Base-by-base conservation (phyloP, 2,329 filamentous ascomycete species). In the Monilinia fructicola region DNA sequence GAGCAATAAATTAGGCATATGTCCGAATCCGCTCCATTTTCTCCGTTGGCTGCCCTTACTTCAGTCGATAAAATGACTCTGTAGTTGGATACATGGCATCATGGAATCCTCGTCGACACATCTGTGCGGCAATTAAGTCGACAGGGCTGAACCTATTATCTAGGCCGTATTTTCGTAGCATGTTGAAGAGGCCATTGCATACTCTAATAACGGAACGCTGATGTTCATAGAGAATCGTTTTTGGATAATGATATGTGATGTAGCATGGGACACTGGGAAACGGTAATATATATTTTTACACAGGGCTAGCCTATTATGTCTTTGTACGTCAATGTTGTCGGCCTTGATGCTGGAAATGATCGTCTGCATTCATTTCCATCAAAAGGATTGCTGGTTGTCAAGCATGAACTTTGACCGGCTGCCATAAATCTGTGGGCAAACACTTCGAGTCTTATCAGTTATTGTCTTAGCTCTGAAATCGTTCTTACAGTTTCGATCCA, bases 91-190 rank as follows among this genome's bases (percentile, higher is more conserved):
- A 73, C 75, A 81, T 44, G 90, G 90, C 1, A 78, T 81, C 31
- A 93, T 0, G 90, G 90, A 0, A 93, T 93, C 69, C 93, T 88
- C 85, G 92, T 93, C 71, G 90, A 93, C 73, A 90, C 89, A 0
- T 80, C 93, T 52, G 93, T 93, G 90, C 85, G 90, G 0, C 90
- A 93, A 76, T 81, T 93, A 18, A 81, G 82, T 18, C 75, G 81
- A 2, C 90, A 92, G 74, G 90, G 90, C 38, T 93, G 90, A 90
- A 91, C 93, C 11, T 90, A 93, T 74, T 90, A 93, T 74, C 81
- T 93, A 0, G 90, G 90, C 2, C 84, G 90, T 0, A 90, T 93
- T 76, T 84, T 87, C n/a, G 87, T 93, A 0, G 90, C 90, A 0
- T 93, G 90, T 74, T 93, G 90, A 3, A 90, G 90, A 1, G 90